Base-by-base conservation (phyloP, 2,329 filamentous ascomycete genomes). In the Cladosporium sp. region DNA sequence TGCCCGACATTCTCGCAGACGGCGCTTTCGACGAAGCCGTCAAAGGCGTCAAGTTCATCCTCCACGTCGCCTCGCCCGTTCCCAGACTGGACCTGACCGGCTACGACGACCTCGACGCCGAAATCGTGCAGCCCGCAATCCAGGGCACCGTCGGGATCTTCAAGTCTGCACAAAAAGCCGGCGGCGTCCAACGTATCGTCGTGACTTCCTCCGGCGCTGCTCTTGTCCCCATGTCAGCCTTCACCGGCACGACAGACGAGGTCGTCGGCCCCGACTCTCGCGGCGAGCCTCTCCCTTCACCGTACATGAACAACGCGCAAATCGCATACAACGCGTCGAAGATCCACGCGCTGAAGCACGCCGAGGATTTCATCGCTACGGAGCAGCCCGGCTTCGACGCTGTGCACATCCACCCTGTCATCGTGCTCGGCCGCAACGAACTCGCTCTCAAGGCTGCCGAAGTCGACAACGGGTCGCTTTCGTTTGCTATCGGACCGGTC, bases 11-110 rank as follows among this genome's bases (percentile, higher is more conserved):
- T 19, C 59, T 64, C 0, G 59, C 57, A 3, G 59, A 63, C 0
- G 65, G 65, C 13, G 72, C 73, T 2, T 75, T 72, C 46, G 68
- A 74, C 28, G 64, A 71, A 28, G 72, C 71, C 10, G 64, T 73
- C 51, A 59, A 68, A 40, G 72, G 65, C 3, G 69, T 71, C 37
- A 64, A 63, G 13, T 71, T 68, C 57, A 64, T 76, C 44, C 59
- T 71, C 63, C 69, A 62, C 55, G 43, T 62, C 35, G 65, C 59
- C 59, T 67, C 44, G 46, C 58, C 58, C 11, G 38, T 60, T 11
- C 34, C 55, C 9, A 31, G 28, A 4, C 38, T 43, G 10, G 34
- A 58, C 42, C 22, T 50, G 31, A 16, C 38, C 10, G 48, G 40
- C 33, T 18, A 45, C 4, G 35, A 38, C 10, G 50, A 61, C 18